These are phyloP conservation scores for Alternaria angustiovoidea DNA, from an alignment of 2,329 filamentous ascomycete genomes.

Conservation along the genomic window DNA sequence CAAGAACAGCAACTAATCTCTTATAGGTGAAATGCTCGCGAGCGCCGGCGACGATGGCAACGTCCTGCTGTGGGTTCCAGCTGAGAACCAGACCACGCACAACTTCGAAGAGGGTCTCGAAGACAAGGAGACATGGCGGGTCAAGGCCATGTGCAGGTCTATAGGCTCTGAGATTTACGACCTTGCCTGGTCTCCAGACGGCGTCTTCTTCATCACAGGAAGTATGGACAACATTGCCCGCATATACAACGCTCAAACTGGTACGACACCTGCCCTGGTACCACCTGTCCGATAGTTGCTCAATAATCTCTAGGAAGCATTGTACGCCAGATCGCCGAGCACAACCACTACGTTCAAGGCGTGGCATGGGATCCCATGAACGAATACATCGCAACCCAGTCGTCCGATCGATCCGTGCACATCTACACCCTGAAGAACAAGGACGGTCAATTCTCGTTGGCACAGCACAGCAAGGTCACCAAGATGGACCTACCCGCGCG, in stretches of 20 bases:
- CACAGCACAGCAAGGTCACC: slow-evolving; percentile 79
- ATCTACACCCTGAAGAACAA: slow-evolving; percentile 97
- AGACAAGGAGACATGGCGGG: slow-evolving; percentile 95
- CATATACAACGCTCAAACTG: slow-evolving; percentile 93
- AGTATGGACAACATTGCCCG: slow-evolving; percentile 99
- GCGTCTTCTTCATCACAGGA: slow-evolving; percentile 93
- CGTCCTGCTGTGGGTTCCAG: slow-evolving; percentile 93
- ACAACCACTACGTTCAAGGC: slow-evolving; percentile 97
- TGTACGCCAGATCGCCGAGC: slow-evolving; percentile 93
- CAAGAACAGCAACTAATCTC: slow-evolving; percentile 25
- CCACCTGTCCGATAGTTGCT: slow-evolving; percentile 19
- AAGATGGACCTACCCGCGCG: slow-evolving; percentile 94
- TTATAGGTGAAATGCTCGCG: slow-evolving; percentile 84
- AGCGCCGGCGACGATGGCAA: slow-evolving; percentile 98
- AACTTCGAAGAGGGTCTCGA: slow-evolving; percentile 88
- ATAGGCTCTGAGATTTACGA: slow-evolving; percentile 97
- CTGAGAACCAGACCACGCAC: slow-evolving; percentile 72
- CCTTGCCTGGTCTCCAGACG: slow-evolving; percentile 98
- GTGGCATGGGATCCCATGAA: slow-evolving; percentile 98
- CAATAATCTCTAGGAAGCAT: slow-evolving; percentile 37
- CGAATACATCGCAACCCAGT: slow-evolving; percentile 97
- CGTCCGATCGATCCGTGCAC: slow-evolving; percentile 96
- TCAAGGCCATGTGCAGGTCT: slow-evolving; percentile 97
- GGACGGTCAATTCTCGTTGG: slow-evolving; percentile 90
- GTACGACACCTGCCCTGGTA: slow-evolving; percentile 58